Base-by-base conservation (phyloP, 495 filamentous ascomycete genomes). In the Lichenothelia convexa region DNA sequence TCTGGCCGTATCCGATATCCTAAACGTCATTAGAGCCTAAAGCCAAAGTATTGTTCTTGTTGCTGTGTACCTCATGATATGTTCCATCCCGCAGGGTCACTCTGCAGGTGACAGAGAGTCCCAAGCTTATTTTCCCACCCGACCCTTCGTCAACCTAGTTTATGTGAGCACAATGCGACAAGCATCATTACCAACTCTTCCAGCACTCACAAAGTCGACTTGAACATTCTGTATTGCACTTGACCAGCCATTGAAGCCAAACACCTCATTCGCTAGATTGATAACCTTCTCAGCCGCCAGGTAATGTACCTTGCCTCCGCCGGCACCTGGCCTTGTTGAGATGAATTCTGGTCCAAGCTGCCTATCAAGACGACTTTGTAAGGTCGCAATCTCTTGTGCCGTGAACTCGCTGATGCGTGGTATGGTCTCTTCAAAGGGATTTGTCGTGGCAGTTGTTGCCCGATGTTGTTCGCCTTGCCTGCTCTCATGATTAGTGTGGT, bases 181-280 rank as follows among this genome's bases (percentile, higher is more conserved):
- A n/a, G n/a, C n/a, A n/a, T n/a, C 3, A 1, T n/a, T n/a, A n/a
- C n/a, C n/a, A n/a, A n/a, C n/a, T 0, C 15, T 21, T 16, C 11
- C 2, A 1, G 19, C 12, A 45, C 67, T 37, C 53, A 91, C 83
- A 56, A 84, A 95, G 53, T 97, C 89, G 34, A 94, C 76, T 48
- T 86, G 75, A 13, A 92, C 75, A 44, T 84, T 77, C 49, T 79
- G 76, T 34, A 99, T 91, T 30, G 73, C 70, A 36, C 79, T 89
- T 9, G 81, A 91, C 89, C 89, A 99, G 30, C 89, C 89, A 57
- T 95, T 94, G 63, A 99, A 99, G 6, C 89, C 89, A 58, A 99
- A 94, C 3, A 95, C 80, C 46, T 99, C 84, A 49, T 99, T 99
- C 22, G 89, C 89, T 23, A 99, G 75, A 35, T 78, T 80, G 45